A percentile compares a stretch with the other conserved stretches of the same genome.
Evolutionary conservation across 139 green algal genomes (phyloP).

Genomic region (Asterochloris erici): DNA sequence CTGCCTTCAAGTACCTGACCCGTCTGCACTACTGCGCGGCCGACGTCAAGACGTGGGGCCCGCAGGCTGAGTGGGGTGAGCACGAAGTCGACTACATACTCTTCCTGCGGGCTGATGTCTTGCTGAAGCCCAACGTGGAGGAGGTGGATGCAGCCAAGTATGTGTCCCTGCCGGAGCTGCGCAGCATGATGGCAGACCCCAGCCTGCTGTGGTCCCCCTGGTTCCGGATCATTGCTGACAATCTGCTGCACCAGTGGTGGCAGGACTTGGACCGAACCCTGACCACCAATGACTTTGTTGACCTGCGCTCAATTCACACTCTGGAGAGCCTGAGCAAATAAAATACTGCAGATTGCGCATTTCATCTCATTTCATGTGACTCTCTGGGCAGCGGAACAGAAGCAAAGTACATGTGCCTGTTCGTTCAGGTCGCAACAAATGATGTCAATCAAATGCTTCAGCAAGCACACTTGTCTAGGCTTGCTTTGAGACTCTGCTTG

Average conservation of each 20-base stretch:
- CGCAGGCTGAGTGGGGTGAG: slow-evolving; percentile 75
- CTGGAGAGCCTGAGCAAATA: no score
- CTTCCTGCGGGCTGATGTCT: slow-evolving; percentile 50
- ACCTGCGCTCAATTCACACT: neutral
- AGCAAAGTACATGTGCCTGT: no score
- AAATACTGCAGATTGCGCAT: no score
- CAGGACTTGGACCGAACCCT: slow-evolving; percentile 59
- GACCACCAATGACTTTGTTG: neutral
- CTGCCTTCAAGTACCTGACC: slow-evolving; percentile 77
- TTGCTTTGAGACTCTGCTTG: slow-evolving; percentile 30
- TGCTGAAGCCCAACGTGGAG: slow-evolving; percentile 76
- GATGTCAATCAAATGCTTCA: no score
- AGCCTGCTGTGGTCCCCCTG: slow-evolving; percentile 84
- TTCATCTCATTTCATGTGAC: no score
- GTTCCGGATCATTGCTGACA: slow-evolving; percentile 91
- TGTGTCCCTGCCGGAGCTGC: slow-evolving; percentile 61
- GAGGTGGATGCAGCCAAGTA: slow-evolving; percentile 67
- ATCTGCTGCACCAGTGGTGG: slow-evolving; percentile 90
- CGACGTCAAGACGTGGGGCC: slow-evolving; percentile 55
- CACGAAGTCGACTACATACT: slow-evolving; percentile 98
- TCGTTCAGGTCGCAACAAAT: no score
- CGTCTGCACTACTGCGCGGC: slow-evolving; percentile 92
- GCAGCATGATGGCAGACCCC: slow-evolving; percentile 68
- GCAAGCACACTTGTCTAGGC: no score
- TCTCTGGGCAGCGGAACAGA: no score